These are phyloP conservation scores for Echria macrotheca DNA, from an alignment of 495 filamentous ascomycete genomes.

Conservation along the genomic window DNA sequence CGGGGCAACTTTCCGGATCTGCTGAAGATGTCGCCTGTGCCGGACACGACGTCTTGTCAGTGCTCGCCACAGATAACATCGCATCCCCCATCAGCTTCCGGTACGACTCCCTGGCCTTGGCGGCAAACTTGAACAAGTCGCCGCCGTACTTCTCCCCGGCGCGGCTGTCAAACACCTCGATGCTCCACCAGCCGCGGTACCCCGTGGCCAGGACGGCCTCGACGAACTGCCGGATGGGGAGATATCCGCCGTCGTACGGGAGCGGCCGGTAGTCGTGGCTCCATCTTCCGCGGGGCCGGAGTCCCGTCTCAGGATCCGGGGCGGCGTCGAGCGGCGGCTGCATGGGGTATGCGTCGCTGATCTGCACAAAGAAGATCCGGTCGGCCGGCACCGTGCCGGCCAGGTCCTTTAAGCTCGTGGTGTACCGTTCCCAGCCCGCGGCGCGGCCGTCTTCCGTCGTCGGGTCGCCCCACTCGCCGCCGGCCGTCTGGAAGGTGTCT, in stretches of 20 bases:
- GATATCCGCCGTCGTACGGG: constrained; percentile 63
- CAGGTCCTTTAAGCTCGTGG: constrained; percentile 49
- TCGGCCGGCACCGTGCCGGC: constrained; percentile 56
- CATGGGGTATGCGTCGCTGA: constrained; percentile 71
- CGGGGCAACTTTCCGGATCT: too few relatives aligned
- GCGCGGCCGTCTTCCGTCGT: constrained; percentile 50
- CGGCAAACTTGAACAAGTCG: constrained; percentile 53
- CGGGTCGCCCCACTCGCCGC: constrained; percentile 72
- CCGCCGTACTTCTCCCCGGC: constrained; percentile 47
- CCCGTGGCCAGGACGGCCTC: constrained; percentile 65
- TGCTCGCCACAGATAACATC: too few relatives aligned
- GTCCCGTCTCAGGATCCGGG: constrained; percentile 36
- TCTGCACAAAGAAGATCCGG: constrained; percentile 73
- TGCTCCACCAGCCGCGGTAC: constrained; percentile 65
- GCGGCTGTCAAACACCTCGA: constrained; percentile 69
- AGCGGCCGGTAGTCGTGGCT: constrained; percentile 66
- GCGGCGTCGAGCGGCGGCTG: constrained; percentile 45
- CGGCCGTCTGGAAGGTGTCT: constrained; percentile 76
- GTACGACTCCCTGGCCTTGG: constrained; percentile 54
- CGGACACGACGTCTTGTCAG: too few relatives aligned
- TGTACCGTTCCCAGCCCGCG: neutral
- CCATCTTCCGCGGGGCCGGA: constrained; percentile 61
- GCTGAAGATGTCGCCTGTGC: too few relatives aligned
- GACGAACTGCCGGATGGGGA: constrained; percentile 62
- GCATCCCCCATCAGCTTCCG: constrained; percentile 39